Conservation (phyloP, 2,329 filamentous ascomycete genomes). For the Fusarium concolor region DNA sequence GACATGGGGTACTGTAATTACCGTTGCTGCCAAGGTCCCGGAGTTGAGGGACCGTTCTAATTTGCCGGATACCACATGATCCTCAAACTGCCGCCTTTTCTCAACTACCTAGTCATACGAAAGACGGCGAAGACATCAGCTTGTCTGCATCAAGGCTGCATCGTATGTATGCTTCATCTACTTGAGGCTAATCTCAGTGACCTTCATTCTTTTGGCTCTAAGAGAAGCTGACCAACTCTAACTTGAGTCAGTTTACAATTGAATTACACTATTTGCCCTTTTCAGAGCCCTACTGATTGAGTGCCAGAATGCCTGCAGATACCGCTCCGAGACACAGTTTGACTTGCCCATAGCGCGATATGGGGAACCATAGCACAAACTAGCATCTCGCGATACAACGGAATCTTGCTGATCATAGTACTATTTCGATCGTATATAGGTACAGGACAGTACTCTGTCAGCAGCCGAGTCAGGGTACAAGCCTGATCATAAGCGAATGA, state of each 20-base stretch:
- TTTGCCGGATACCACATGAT: neutral
- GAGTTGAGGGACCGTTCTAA: neutral
- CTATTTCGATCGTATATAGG: slow-evolving; percentile 17
- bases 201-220: neutral
- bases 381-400: slow-evolving; percentile 24
- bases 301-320: neutral
- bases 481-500: slow-evolving; percentile 21
- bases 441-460: slow-evolving; percentile 13
- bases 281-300: neutral
- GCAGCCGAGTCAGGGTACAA: slow-evolving; percentile 31
- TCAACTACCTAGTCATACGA: neutral
- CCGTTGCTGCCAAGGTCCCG: slow-evolving; percentile 12
- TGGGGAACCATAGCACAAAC: slow-evolving; percentile 20
- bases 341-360: slow-evolving; percentile 26
- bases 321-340: slow-evolving; percentile 17
- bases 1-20: slow-evolving; percentile 36
- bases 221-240: neutral
- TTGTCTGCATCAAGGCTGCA: neutral
- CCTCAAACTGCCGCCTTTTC: slow-evolving; percentile 2
- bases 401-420: slow-evolving; percentile 27
- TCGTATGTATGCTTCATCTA: neutral
- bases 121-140: neutral
- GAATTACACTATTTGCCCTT: neutral
- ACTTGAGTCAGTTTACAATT: neutral
- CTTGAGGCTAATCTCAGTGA: neutral